Evolutionary conservation across 441 rosid species (phyloP), one percentile per base, ranked within the genome.

Genomic region (Metrosideros polymorpha): DNA sequence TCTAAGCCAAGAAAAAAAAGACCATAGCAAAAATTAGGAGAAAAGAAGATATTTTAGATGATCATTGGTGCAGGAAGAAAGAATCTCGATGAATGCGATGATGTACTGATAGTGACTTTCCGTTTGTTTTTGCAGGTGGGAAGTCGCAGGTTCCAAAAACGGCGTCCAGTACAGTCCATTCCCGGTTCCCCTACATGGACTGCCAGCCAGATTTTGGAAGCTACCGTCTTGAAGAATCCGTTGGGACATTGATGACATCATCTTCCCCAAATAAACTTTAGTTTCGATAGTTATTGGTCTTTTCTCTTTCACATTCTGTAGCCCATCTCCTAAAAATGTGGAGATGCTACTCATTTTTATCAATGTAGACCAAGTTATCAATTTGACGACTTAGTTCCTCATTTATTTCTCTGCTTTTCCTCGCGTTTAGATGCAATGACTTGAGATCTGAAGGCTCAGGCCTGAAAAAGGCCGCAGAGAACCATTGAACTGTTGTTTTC

Each of bases 101-200:
- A 71, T 25, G 27, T 35, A 30, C 61, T 29, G 59, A 55, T 32
- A 52, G 51, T 29, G 47, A 54, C 59, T n/a, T 54, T 85, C 45
- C 89, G 86, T 86, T 87, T 57, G 53, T 35, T 35, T 86, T 90
- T 90, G 93, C 91, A 95, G 98, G 90, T 95, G 98, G 98, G 94
- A 93, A 90, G 92, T 92, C 87, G 89, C 87, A 50, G 96, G 96
- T 92, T 87, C 94, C 76, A 39, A 92, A 82, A 89, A 87, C 86
- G 92, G 95, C 89, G 88, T 91, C 88, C 96, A 94, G 85, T 91
- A 95, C 86, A 90, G 95, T 82, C 98, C 98, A 89, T 95, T 95
- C 77, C 98, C 96, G n/a, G 94, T 95, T 83, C 98, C 98, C 29
- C 30, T 84, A 82, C 89, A 92, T 90, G 98, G 96, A 82, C 95